Evolutionary conservation across 805 yeast genomes (phyloP).

Genomic region (Saccharomycopsis sp.): DNA sequence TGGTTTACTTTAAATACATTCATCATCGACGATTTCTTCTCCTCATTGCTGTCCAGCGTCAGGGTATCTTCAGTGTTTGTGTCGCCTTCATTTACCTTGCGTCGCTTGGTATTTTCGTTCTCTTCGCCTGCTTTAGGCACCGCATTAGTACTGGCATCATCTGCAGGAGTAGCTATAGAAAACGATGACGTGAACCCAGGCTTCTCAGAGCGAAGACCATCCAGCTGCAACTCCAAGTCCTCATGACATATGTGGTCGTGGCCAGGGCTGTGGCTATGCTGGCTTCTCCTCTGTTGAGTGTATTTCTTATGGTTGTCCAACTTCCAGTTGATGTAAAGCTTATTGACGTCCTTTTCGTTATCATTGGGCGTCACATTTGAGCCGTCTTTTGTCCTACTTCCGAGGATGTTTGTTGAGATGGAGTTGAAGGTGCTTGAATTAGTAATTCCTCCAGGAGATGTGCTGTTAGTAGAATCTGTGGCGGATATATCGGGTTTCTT

Average conservation of each 20-base stretch:
- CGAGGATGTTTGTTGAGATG: background rate
- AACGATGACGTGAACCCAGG: background rate
- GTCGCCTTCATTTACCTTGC: background rate
- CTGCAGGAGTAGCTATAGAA: background rate
- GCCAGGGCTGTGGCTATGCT: background rate
- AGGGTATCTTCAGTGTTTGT: background rate
- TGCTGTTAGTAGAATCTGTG: background rate
- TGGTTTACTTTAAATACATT: slow-evolving; percentile 1
- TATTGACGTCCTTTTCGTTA: background rate
- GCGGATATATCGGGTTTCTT: background rate
- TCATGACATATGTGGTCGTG: background rate
- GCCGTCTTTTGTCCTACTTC: background rate
- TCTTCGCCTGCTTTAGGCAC: background rate
- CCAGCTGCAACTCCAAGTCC: background rate
- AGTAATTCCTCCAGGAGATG: background rate
- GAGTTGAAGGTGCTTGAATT: background rate
- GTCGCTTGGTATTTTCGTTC: background rate
- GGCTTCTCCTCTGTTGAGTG: background rate
- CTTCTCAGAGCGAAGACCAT: no score
- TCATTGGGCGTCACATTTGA: background rate
- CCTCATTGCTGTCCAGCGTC: background rate
- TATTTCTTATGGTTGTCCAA: background rate
- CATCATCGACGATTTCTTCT: slow-evolving; percentile 10
- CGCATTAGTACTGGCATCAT: background rate
- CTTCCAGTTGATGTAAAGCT: background rate